phyloP scores from a whole-genome alignment of 2,329 filamentous ascomycete genomes.

The Pseudogymnoascus sp. region DNA sequence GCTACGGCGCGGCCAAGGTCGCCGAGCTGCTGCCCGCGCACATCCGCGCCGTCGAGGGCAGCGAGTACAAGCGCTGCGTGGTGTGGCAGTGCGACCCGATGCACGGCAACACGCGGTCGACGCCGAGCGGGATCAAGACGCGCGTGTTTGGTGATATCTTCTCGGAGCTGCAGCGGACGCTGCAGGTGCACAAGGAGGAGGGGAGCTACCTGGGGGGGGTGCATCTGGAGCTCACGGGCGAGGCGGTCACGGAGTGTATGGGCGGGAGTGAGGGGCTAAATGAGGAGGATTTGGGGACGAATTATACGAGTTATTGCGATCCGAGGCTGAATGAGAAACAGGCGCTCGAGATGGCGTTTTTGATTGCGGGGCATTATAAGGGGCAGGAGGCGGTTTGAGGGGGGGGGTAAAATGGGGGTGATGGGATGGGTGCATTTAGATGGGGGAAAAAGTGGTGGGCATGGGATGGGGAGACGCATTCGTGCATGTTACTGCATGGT shows the following conservation, averaged over 20 bases:
- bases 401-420: not conserved
- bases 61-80: conserved; percentile 57
- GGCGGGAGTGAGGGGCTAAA: conserved; percentile 80
- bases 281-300: conserved; percentile 79
- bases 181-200: conserved; percentile 75
- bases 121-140: conserved; percentile 77
- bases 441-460: not conserved
- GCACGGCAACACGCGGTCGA: conserved; percentile 75
- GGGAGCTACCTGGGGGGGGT: conserved; percentile 86
- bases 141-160: conserved; percentile 86
- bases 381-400: conserved; percentile 28
- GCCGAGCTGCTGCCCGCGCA: conserved; percentile 68
- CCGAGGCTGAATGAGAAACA: conserved; percentile 96
- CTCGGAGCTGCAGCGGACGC: conserved; percentile 72
- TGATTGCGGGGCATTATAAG: conserved; percentile 76
- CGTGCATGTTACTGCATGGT: not conserved
- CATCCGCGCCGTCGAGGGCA: conserved; percentile 79
- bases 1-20: conserved; percentile 79
- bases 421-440: not conserved
- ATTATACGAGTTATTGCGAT: conserved; percentile 96
- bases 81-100: conserved; percentile 99
- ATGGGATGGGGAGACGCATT: not conserved
- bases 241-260: conserved; percentile 92
- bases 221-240: conserved; percentile 90
- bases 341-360: conserved; percentile 85